phyloP scores from a whole-genome alignment of 2,329 filamentous ascomycete genomes.

The Nigrograna mackinnonii region DNA sequence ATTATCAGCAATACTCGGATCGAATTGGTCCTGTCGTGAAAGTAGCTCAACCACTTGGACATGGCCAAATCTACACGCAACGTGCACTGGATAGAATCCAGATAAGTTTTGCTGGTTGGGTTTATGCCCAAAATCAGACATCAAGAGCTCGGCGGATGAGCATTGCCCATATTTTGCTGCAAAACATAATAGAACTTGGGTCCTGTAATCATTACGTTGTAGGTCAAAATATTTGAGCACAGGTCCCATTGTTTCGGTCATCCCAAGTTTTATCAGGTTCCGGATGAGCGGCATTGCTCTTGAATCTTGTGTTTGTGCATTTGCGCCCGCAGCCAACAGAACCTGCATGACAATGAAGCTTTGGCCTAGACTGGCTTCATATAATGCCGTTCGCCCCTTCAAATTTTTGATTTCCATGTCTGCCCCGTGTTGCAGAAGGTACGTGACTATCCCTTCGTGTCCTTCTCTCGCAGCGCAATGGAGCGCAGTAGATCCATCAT shows the following conservation, averaged over 20 bases:
- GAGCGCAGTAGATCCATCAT: constrained; percentile 14
- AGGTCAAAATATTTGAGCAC: no score
- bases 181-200: constrained; percentile 1
- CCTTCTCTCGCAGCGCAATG: constrained; percentile 19
- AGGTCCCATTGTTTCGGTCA: no score
- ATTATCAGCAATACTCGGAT: constrained; percentile 1
- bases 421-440: constrained; percentile 7
- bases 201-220: no score
- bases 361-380: constrained; percentile 9
- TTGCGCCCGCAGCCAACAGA: background rate
- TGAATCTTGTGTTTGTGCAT: no score
- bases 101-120: background rate
- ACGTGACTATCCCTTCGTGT: background rate
- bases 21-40: background rate
- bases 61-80: background rate
- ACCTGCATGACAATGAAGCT: background rate
- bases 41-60: background rate
- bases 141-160: background rate
- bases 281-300: no score
- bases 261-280: no score
- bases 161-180: background rate
- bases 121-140: background rate
- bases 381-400: constrained; percentile 4
- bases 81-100: background rate
- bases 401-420: constrained; percentile 1